Evolutionary conservation across 176 grass and related monocot species (phyloP).

Genomic region (Oryza meridionalis): DNA sequence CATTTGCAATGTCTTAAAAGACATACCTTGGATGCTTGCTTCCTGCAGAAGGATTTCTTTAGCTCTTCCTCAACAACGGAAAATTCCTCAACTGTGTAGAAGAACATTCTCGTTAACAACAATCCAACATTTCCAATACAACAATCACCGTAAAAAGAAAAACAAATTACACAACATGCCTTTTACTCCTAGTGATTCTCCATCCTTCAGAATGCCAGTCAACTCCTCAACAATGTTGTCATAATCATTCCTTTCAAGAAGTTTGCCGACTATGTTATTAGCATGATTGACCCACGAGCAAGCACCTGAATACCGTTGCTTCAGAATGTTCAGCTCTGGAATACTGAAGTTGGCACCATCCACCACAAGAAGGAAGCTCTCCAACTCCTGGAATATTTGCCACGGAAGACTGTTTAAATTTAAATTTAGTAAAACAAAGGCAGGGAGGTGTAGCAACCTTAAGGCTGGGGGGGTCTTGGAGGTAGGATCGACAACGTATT

Average conservation of each 20-base stretch:
- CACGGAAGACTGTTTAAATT: conserved; percentile 11
- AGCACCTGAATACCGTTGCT: conserved; percentile 56
- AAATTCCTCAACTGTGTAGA: conserved; percentile 72
- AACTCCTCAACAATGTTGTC: conserved; percentile 67
- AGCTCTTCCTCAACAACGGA: conserved; percentile 68
- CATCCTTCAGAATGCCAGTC: conserved; percentile 60
- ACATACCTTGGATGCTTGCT: conserved; percentile 74
- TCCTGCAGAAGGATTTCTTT: conserved; percentile 73
- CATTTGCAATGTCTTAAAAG: conserved; percentile 13
- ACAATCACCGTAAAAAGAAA: conserved; percentile 6
- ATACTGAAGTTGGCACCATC: conserved; percentile 68
- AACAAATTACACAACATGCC: conserved; percentile 46
- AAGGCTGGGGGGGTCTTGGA: conserved; percentile 54
- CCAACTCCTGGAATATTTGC: conserved; percentile 69
- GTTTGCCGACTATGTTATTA: conserved; percentile 54
- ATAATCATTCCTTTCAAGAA: conserved; percentile 61
- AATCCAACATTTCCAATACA: conserved; percentile 25
- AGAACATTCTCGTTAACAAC: conserved; percentile 42
- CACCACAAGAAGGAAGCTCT: conserved; percentile 58
- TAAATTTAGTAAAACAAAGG: conserved; percentile 24
- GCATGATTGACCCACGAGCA: conserved; percentile 65
- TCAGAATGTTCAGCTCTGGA: conserved; percentile 75
- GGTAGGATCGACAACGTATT: conserved; percentile 64
- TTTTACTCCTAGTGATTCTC: conserved; percentile 64
- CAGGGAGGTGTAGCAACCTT: conserved; percentile 54